phyloP scores from a whole-genome alignment of 805 yeast genomes.

The Hanseniaspora clermontiae region DNA sequence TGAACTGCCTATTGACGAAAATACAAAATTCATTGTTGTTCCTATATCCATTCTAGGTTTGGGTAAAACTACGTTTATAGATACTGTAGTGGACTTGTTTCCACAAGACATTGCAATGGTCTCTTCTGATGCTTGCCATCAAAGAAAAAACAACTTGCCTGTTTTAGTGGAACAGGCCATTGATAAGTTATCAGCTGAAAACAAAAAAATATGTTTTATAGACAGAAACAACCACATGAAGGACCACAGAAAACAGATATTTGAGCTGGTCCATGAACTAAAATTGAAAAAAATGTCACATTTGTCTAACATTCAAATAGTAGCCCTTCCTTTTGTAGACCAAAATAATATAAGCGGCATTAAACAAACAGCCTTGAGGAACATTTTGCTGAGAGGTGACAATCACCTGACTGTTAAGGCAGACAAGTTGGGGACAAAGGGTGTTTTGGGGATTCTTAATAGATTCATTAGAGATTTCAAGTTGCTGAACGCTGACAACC shows the following conservation, averaged over 20 bases:
- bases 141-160: slow-evolving; percentile 33
- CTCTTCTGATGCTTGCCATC: slow-evolving; percentile 72
- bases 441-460: slow-evolving; percentile 51
- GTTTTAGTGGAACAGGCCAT: slow-evolving; percentile 39
- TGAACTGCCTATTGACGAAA: slow-evolving; percentile 24
- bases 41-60: slow-evolving; percentile 89
- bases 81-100: slow-evolving; percentile 43
- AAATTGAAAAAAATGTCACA: slow-evolving; percentile 34
- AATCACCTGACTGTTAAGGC: slow-evolving; percentile 74
- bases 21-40: slow-evolving; percentile 48
- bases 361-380: slow-evolving; percentile 40
- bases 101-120: slow-evolving; percentile 46
- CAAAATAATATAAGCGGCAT: slow-evolving; percentile 26
- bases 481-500: slow-evolving; percentile 52
- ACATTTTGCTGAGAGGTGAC: slow-evolving; percentile 66
- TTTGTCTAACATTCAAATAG: slow-evolving; percentile 38
- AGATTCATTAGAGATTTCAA: slow-evolving; percentile 65
- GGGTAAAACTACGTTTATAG: slow-evolving; percentile 79
- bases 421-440: slow-evolving; percentile 33
- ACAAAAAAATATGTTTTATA: slow-evolving; percentile 42
- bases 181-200: slow-evolving; percentile 26
- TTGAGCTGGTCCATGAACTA: slow-evolving; percentile 37
- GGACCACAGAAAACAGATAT: slow-evolving; percentile 56
- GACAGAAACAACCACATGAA: slow-evolving; percentile 75
- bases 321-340: slow-evolving; percentile 40